Evolutionary conservation across 163 green algal species (phyloP), one percentile per base, ranked within the genome.

Genomic region (Scenedesmus sp.): DNA sequence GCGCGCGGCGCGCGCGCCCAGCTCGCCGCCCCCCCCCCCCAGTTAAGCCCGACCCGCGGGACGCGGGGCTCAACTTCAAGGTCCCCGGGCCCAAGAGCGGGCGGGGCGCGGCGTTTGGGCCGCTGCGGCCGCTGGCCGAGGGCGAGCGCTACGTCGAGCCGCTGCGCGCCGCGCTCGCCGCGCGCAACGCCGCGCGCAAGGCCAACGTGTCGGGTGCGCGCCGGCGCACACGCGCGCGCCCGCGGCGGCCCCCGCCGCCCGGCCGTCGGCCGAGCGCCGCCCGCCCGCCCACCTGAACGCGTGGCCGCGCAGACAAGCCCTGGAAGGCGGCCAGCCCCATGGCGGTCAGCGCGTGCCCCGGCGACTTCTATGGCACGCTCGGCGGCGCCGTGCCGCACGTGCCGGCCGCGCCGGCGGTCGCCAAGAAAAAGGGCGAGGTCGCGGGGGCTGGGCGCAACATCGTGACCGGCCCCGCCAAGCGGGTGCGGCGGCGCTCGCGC

Each of bases 351-450:
- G 54, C 72, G 20, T 83, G 63, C 45, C 56, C 56, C 15, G 83
- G 84, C 7, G 80, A 84, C n/a, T 86, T 73, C 36, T 71, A 72
- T 60, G 84, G 84, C 7, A 88, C 80, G 7, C 45, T 88, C n/a
- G 78, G 76, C 4, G 83, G 80, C 36, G 85, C 79, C 39, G 70
- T 87, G 5, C 50, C 65, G 9, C 85, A 87, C 53, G 70, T 76
- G 9, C 17, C 80, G 56, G 84, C 60, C 39, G 56, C 47, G 20
- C 24, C 67, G 14, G 62, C 83, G 36, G n/a, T 44, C 4, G 77
- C 70, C 29, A 70, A 74, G 34, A 89, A 79, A 60, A 89, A 89
- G 34, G 84, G 80, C 0, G 80, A 86, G 26, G 63, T 88, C 14
- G 51, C 62, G 47, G 63, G 54, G 34, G 50, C 34, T 7, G 54